Conservation (phyloP, 257 asterid genomes). For the Sherardia arvensis region DNA sequence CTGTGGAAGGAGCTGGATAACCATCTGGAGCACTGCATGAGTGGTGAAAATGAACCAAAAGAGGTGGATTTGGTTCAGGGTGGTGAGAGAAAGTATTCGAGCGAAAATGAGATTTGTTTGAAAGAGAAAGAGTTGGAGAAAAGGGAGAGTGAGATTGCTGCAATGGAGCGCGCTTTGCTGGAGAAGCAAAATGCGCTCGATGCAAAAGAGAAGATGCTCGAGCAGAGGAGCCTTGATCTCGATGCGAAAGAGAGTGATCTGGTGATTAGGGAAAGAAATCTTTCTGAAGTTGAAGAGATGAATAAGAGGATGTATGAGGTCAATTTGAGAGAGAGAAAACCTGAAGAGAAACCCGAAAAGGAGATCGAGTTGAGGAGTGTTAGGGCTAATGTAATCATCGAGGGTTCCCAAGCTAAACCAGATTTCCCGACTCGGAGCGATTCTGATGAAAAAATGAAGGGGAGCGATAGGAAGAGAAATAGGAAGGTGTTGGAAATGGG, state of each 20-base stretch:
- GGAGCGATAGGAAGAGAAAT: no score
- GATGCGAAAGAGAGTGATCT: background rate
- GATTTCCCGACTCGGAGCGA: no score
- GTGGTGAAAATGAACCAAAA: background rate
- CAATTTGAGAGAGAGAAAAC: background rate
- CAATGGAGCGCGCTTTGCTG: background rate
- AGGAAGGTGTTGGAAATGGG: no score
- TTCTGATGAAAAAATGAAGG: no score
- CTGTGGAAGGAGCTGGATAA: background rate
- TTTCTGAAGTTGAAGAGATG: background rate
- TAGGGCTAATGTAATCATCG: background rate
- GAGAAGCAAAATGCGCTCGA: background rate
- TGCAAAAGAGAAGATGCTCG: background rate
- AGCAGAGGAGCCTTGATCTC: background rate
- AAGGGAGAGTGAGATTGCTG: background rate
- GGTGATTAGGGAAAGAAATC: background rate
- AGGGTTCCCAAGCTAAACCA: background rate
- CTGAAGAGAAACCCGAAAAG: background rate
- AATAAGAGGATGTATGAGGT: background rate
- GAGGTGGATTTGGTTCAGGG: background rate
- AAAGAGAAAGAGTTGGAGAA: background rate
- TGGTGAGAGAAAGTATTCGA: no score
- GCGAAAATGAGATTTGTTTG: background rate
- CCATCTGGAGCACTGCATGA: constrained; percentile 1
- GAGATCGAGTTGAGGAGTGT: background rate